Evolutionary conservation across 768 basidiomycete species (phyloP), one percentile per base, ranked within the genome.

Genomic region (Lactarius pseudohatsudake): DNA sequence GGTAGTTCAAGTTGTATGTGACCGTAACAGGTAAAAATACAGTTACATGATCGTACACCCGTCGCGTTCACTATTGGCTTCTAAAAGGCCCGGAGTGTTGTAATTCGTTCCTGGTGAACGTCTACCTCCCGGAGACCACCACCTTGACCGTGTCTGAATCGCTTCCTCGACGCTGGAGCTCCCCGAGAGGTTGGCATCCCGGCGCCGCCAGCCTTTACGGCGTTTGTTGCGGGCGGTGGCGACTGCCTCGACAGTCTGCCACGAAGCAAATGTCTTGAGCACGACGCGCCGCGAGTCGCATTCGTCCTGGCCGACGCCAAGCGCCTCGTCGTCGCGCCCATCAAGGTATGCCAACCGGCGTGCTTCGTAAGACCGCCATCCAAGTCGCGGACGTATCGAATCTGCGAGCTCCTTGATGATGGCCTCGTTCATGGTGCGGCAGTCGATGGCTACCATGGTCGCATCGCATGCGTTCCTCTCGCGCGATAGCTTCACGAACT

Each of bases 201-300:
- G 78, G 73, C 81, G 80, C 4, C 61, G 79, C 77, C 59, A 55
- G 40, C 71, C 72, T 53, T 85, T 90, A 65, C 85, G 82, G 69
- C 85, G 80, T 79, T 86, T 89, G 80, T 88, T 88, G 73, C 89
- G 81, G 61, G 81, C 83, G 40, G 81, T 78, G 65, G 82, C 81
- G 57, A 93, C 91, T 0, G 86, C 85, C 73, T 94, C 92, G 43
- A 94, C 91, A 11, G 84, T 89, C 80, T 93, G 90, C 90, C 90
- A 92, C 58, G 88, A 86, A 75, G 90, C 89, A 75, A 93, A 95
- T 30, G 89, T 86, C 83, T 93, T 93, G 70, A 94, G 73, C 59
- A 91, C 88, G 30, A 94, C 87, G 30, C 87, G 79, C 72, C 72
- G 76, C 72, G 83, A 81, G 69, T 94, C 92, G 72, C 91, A 92